Evolutionary conservation across 169 alveolate species (phyloP).

Genomic region (Plasmodium knowlesi): DNA sequence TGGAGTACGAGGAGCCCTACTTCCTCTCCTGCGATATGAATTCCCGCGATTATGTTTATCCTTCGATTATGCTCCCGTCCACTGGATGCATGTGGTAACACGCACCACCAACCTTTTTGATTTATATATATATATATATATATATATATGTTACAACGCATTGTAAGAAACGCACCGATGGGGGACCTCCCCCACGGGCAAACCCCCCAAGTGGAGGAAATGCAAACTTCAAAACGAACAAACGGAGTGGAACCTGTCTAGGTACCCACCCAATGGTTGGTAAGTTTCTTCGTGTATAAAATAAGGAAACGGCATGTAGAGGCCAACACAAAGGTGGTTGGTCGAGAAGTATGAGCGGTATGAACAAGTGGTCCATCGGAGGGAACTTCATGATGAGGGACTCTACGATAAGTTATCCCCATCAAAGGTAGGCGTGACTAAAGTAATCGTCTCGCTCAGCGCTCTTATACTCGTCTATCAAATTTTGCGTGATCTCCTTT

Average conservation of each 20-base stretch:
- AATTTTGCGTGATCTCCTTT: conserved; percentile 92
- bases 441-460: conserved; percentile 97
- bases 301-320: background rate
- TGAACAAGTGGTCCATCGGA: too few relatives aligned
- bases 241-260: background rate
- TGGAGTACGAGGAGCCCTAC: conserved; percentile 71
- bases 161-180: background rate
- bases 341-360: too few relatives aligned
- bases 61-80: conserved; percentile 64
- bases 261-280: background rate
- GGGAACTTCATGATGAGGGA: background rate
- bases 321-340: too few relatives aligned
- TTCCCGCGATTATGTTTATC: conserved; percentile 37
- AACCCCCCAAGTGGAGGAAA: background rate
- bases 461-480: conserved; percentile 97
- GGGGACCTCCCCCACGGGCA: background rate
- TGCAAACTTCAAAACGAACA: background rate
- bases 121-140: too few relatives aligned
- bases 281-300: background rate
- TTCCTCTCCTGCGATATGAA: conserved; percentile 26
- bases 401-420: background rate
- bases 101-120: too few relatives aligned
- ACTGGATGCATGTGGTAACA: conserved; percentile 73
- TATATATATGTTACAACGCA: too few relatives aligned
- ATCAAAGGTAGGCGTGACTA: conserved; percentile 38